phyloP scores from a whole-genome alignment of 2,329 filamentous ascomycete genomes.

The Paecilomyces formosus region DNA sequence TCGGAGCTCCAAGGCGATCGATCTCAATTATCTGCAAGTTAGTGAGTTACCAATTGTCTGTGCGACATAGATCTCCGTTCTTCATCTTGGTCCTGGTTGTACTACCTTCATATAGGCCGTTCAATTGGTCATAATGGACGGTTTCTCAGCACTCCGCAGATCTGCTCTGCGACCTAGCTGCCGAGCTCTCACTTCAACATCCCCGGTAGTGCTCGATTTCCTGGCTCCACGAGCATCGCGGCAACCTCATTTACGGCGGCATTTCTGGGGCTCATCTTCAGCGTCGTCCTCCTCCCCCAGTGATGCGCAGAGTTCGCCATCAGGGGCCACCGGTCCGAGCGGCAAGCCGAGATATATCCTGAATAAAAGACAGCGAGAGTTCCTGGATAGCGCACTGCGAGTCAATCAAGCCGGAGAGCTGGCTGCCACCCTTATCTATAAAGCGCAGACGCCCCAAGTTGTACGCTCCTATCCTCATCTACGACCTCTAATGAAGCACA shows the following conservation, averaged over 20 bases:
- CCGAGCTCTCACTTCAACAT: constrained; percentile 5
- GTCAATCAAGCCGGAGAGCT: constrained; percentile 97
- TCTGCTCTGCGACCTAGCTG: constrained; percentile 10
- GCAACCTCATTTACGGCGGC: constrained; percentile 17
- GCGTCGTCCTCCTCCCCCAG: constrained; percentile 28
- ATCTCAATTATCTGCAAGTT: background rate
- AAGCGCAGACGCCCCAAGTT: constrained; percentile 76
- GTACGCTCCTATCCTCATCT: constrained; percentile 77
- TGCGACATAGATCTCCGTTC: background rate
- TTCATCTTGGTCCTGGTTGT: background rate
- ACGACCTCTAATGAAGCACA: constrained; percentile 86
- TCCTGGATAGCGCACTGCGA: constrained; percentile 72
- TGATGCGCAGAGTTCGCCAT: constrained; percentile 4
- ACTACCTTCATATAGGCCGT: background rate
- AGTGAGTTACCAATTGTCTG: background rate
- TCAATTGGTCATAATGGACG: constrained; percentile 13
- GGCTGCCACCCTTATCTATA: constrained; percentile 93
- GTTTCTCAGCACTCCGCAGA: constrained; percentile 15
- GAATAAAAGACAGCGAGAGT: constrained; percentile 63
- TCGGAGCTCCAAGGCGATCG: background rate
- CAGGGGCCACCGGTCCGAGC: background rate
- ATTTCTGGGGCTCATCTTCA: constrained; percentile 15
- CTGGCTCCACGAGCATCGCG: constrained; percentile 23
- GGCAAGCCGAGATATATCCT: constrained; percentile 47
- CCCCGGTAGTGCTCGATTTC: constrained; percentile 28